phyloP scores from a whole-genome alignment of 352 stramenopile genomes.

The Pythium aristosporum region DNA sequence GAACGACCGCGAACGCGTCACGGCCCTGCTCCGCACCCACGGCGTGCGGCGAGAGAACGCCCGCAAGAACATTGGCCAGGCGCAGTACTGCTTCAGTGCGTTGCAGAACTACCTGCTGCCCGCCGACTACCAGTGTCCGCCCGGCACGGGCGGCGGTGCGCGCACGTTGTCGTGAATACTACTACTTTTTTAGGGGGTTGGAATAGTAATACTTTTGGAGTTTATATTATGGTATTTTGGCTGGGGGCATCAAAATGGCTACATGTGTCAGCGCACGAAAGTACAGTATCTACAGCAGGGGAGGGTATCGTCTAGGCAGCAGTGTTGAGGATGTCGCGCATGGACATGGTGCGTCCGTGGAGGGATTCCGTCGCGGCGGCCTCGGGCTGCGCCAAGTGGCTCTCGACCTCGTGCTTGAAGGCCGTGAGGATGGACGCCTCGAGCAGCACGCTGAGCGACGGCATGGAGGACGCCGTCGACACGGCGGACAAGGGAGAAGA shows the following conservation, averaged over 20 bases:
- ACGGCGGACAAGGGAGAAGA: slow-evolving; percentile 22
- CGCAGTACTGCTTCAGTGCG: slow-evolving; percentile 82
- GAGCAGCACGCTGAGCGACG: slow-evolving; percentile 67
- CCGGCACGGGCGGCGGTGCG: slow-evolving; percentile 74
- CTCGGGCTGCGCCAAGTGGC: slow-evolving; percentile 18
- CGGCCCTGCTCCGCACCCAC: slow-evolving; percentile 65
- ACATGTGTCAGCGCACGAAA: neutral
- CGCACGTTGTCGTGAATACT: slow-evolving; percentile 50
- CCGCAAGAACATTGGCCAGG: slow-evolving; percentile 85
- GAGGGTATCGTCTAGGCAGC: slow-evolving; percentile 14
- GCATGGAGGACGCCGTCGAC: slow-evolving; percentile 39
- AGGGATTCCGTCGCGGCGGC: slow-evolving; percentile 4
- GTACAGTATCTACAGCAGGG: slow-evolving; percentile 19
- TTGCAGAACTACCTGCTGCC: slow-evolving; percentile 85
- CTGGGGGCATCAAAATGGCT: slow-evolving; percentile 11
- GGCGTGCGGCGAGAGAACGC: slow-evolving; percentile 82
- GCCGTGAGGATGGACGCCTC: slow-evolving; percentile 66
- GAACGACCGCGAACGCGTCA: slow-evolving; percentile 56
- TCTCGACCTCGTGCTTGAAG: slow-evolving; percentile 49
- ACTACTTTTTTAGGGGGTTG: slow-evolving; percentile 6
- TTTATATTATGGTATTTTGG: neutral
- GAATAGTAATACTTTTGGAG: neutral
- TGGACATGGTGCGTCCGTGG: slow-evolving; percentile 56
- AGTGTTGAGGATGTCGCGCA: slow-evolving; percentile 63
- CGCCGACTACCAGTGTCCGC: slow-evolving; percentile 73